phyloP scores from a whole-genome alignment of 352 stramenopile species.

The Stramenopiles sp. region DNA sequence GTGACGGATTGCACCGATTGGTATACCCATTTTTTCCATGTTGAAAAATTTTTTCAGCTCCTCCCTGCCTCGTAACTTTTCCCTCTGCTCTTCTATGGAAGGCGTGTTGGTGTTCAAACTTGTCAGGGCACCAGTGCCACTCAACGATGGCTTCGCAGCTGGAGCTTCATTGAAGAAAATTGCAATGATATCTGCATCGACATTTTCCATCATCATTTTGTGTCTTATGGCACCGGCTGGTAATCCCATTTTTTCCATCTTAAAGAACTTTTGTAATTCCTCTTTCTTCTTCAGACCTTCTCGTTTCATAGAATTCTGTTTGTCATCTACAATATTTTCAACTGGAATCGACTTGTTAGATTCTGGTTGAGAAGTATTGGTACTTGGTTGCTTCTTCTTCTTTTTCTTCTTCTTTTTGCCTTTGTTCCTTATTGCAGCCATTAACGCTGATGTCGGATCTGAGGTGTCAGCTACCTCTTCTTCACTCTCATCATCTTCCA shows the following conservation, averaged over 20 bases:
- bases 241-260: neutral
- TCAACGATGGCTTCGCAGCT: no score
- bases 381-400: neutral
- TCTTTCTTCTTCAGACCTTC: neutral
- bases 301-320: no score
- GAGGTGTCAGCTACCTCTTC: neutral
- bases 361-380: no score
- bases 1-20: neutral
- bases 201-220: no score
- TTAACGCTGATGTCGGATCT: neutral
- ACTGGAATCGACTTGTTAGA: no score
- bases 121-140: no score
- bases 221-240: no score
- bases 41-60: neutral
- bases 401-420: neutral
- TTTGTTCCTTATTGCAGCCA: neutral
- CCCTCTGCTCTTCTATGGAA: neutral
- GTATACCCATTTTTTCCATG: neutral
- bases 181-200: no score
- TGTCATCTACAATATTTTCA: no score
- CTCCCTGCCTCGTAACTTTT: neutral
- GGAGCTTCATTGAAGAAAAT: no score
- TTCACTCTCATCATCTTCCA: neutral
- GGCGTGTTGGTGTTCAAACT: no score
- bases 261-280: neutral